Percentiles rank a stretch among this genome's conserved stretches.
Evolutionary conservation across 495 filamentous ascomycete genomes (phyloP).

Genomic region (Jackrogersella multiformis): DNA sequence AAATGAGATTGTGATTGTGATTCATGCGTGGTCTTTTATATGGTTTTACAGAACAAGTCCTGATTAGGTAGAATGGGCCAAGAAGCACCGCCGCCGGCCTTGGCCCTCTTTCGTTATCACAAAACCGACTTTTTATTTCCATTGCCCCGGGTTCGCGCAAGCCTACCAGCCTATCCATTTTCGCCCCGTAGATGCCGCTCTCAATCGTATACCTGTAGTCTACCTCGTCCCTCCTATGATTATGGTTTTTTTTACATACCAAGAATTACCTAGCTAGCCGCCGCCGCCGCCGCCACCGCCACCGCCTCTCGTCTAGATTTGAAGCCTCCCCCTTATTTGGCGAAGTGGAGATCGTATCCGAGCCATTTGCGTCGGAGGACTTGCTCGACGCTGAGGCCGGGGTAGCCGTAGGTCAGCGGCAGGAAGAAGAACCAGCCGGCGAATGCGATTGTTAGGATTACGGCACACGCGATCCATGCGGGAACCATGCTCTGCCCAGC

Average conservation of each 20-base stretch:
- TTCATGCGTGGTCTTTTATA: conserved; percentile 21
- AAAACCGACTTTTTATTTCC: conserved; percentile 32
- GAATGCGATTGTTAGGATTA: conserved; percentile 73
- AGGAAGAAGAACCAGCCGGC: conserved; percentile 92
- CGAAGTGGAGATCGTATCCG: conserved; percentile 97
- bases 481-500: conserved; percentile 79
- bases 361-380: conserved; percentile 93
- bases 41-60: conserved; percentile 25
- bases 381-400: conserved; percentile 83
- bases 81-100: not conserved
- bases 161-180: conserved; percentile 37
- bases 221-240: conserved; percentile 1
- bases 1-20: conserved; percentile 30
- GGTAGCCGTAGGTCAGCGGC: conserved; percentile 93
- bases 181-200: conserved; percentile 30
- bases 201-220: conserved; percentile 32
- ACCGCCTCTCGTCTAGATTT: not conserved
- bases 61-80: conserved; percentile 16
- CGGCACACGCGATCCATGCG: conserved; percentile 77
- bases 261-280: conserved; percentile 10
- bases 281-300: conserved; percentile 1
- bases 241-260: conserved; percentile 33
- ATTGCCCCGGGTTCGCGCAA: conserved; percentile 17
- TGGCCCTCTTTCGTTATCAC: conserved; percentile 16
- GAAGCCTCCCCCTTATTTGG: conserved; percentile 70